Evolutionary conservation across 129 eudicot genomes (phyloP).

Genomic region (Flaveria ramosissima): DNA sequence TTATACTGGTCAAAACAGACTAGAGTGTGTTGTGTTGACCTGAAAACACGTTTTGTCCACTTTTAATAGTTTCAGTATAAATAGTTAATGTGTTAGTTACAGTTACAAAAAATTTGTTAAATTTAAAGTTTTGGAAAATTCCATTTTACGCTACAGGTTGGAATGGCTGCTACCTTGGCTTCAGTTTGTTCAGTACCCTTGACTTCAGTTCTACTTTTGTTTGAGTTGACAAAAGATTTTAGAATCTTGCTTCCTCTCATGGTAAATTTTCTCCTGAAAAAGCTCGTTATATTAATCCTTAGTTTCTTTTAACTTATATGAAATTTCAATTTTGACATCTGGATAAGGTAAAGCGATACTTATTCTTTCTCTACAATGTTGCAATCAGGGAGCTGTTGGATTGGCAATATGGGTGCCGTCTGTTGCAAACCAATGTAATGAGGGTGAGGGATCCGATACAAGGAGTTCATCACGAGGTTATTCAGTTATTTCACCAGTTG

Average conservation of each 20-base stretch:
- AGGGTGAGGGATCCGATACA: conserved; percentile 54
- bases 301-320: not conserved
- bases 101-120: not conserved
- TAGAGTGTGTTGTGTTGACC: not conserved
- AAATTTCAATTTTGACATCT: not conserved
- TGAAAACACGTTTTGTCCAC: not conserved
- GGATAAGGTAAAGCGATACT: not conserved
- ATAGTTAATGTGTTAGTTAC: not conserved
- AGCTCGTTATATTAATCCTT: not conserved
- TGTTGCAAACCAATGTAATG: conserved; percentile 71
- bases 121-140: not conserved
- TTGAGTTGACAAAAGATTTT: conserved; percentile 95
- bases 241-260: conserved; percentile 96
- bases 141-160: conserved; percentile 60
- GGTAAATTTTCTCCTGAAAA: conserved; percentile 46
- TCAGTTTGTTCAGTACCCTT: conserved; percentile 96
- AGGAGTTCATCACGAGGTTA: conserved; percentile 58
- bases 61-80: not conserved
- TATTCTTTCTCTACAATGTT: not conserved
- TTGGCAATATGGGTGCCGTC: conserved; percentile 99
- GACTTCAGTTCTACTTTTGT: conserved; percentile 92
- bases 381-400: conserved; percentile 91
- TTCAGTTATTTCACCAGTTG: conserved; percentile 57
- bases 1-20: not conserved
- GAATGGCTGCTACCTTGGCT: conserved; percentile 99